Conservation (phyloP, 768 basidiomycete species). For the Naganishia randhawae region DNA sequence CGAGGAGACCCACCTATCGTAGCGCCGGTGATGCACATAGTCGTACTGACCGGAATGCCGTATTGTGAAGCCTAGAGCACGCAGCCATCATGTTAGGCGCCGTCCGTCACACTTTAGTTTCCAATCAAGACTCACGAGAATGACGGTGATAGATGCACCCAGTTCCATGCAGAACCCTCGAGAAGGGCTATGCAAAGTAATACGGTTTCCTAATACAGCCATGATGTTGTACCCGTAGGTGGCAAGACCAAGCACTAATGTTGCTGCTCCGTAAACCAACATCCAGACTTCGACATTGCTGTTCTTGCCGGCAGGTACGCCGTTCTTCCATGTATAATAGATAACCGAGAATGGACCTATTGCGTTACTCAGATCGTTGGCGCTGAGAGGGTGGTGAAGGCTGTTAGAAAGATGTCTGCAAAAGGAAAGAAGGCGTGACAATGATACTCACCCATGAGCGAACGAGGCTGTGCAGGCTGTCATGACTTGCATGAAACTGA, state of each 20-base stretch:
- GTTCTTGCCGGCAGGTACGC: constrained; percentile 33
- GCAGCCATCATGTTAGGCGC: not conserved
- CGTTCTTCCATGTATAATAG: constrained; percentile 51
- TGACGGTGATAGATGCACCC: constrained; percentile 53
- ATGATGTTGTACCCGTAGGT: constrained; percentile 53
- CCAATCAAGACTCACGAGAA: constrained; percentile 30
- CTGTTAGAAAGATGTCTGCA: not conserved
- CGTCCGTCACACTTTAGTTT: not conserved
- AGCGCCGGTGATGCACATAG: constrained; percentile 49
- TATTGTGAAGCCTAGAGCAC: constrained; percentile 11
- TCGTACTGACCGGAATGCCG: constrained; percentile 50
- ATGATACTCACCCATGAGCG: constrained; percentile 51
- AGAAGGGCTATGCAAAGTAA: constrained; percentile 53
- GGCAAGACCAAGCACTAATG: constrained; percentile 41
- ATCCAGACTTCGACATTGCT: constrained; percentile 50
- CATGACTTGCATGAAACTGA: constrained; percentile 54
- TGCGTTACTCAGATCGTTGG: constrained; percentile 53
- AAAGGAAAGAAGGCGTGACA: not conserved
- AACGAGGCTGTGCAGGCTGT: constrained; percentile 54
- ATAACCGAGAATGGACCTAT: constrained; percentile 52
- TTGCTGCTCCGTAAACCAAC: constrained; percentile 46
- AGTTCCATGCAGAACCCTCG: constrained; percentile 55
- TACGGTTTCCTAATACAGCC: constrained; percentile 51
- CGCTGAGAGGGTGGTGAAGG: not conserved
- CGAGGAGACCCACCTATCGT: constrained; percentile 40